Conservation (phyloP, 176 grass and related monocot species). For the Eleusine coracana region DNA sequence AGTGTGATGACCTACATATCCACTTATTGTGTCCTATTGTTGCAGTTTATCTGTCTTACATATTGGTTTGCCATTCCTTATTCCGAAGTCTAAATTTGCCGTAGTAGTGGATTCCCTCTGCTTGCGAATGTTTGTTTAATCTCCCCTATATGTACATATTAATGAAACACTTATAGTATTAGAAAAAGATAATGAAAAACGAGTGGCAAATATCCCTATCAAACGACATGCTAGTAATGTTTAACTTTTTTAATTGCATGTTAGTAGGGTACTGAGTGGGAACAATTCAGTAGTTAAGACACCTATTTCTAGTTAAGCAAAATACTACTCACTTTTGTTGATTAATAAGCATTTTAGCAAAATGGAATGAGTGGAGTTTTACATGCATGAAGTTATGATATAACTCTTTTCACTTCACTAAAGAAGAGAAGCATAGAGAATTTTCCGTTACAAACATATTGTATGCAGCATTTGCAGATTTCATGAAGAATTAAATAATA, state of each 20-base stretch:
- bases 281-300: neutral
- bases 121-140: neutral
- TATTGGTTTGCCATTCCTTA: neutral
- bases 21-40: neutral
- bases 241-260: neutral
- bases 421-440: neutral
- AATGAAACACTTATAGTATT: neutral
- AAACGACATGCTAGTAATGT: neutral
- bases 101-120: neutral
- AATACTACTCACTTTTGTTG: neutral
- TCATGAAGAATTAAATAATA: too few relatives aligned
- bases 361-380: neutral
- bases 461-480: neutral
- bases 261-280: neutral
- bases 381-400: neutral
- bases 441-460: neutral
- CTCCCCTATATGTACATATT: neutral
- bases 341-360: neutral
- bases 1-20: neutral
- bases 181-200: neutral
- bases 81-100: neutral
- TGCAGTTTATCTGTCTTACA: neutral
- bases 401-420: neutral
- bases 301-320: neutral
- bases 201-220: neutral